Evolutionary conservation across 2,329 filamentous ascomycete species (phyloP), one percentile per base, ranked within the genome.

Genomic region (Aureobasidium sp.): DNA sequence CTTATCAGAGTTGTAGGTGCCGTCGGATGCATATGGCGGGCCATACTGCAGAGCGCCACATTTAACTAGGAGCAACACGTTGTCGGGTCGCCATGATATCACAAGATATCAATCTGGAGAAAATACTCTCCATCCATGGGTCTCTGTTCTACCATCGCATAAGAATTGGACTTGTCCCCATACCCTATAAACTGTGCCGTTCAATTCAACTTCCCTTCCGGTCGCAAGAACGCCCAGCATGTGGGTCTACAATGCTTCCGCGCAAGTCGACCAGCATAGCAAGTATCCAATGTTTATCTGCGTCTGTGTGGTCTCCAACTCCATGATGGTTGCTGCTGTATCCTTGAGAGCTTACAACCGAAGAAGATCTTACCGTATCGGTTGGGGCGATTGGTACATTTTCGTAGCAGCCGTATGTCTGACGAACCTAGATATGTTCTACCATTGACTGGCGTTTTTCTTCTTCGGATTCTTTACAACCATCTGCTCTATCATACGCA

Each of bases 281-380:
- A 58, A 36, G 42, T 58, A 58, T 58, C 54, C 54, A 3, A 58
- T 58, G 54, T 43, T 58, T 3, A 58, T 58, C 36, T 58, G 40
- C 42, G 54, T 58, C 23, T 58, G 54, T 18, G 7, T n/a, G 31
- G 36, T 58, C 6, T 43, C 43, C 23, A 36, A 43, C 36, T 58
- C 27, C 6, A 11, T 13, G n/a, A 58, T 43, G 54, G 43, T 43
- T 9, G 23, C 23, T 58, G 54, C 16, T 23, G 54, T 58, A 43
- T 20, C 54, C 31, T 38, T 58, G 3, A 58, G 54, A 58, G 54
- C 54, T 43, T 58, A 58, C 36, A 23, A 43, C 31, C 38, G 54
- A n/a, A 36, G 13, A 58, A 29, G 54, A 58, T 7, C 38, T 27
- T 29, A 27, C 27, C 54, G 16, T 58, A 10, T 58, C 42, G 4